Conservation (phyloP, 345 rosid genomes). For the Populus tremula region DNA sequence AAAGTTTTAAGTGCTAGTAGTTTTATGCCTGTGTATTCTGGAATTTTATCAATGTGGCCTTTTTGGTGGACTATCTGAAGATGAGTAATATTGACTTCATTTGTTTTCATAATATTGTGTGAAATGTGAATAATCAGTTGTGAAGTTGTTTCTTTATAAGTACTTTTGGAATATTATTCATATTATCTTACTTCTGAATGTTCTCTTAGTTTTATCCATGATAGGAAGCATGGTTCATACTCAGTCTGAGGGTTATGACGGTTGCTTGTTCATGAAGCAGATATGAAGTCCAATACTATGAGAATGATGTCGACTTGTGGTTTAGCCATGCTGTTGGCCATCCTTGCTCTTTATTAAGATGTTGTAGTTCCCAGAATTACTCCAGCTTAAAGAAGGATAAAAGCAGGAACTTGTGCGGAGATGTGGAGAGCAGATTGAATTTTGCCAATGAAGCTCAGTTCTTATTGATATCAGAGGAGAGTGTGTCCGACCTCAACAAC, state of each 20-base stretch:
- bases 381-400: conserved; percentile 37
- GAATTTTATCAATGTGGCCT: neutral
- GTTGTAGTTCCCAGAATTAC: conserved; percentile 34
- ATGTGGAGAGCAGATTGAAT: conserved; percentile 53
- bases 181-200: neutral
- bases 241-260: neutral
- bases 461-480: conserved; percentile 76
- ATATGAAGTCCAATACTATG: conserved; percentile 47
- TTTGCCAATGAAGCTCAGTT: conserved; percentile 94
- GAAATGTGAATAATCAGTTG: neutral
- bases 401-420: conserved; percentile 54
- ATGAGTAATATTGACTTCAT: neutral
- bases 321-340: conserved; percentile 72
- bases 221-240: neutral
- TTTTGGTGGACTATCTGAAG: neutral
- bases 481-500: conserved; percentile 67
- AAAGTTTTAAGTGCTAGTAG: too few relatives aligned
- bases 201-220: neutral
- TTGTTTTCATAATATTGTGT: too few relatives aligned
- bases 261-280: conserved; percentile 37
- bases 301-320: conserved; percentile 62
- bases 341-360: conserved; percentile 63
- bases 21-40: too few relatives aligned
- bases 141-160: neutral
- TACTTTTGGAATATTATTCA: neutral